Percentiles rank a stretch among this genome's conserved stretches.
Evolutionary conservation across 73 alveolate species (phyloP).

Genomic region (Symbiodinium natans): DNA sequence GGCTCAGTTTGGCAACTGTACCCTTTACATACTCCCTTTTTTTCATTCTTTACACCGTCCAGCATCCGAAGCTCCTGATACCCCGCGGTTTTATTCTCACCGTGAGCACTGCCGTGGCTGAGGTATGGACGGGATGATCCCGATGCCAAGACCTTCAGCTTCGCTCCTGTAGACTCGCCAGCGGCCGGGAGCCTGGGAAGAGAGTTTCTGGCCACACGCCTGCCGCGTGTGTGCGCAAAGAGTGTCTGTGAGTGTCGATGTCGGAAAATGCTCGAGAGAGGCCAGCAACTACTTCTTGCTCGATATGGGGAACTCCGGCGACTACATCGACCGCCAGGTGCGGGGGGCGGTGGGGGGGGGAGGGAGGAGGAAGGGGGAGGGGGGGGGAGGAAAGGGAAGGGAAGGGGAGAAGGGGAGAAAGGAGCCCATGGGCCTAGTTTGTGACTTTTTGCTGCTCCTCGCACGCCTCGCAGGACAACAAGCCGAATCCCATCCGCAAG

Average conservation of each 20-base stretch:
- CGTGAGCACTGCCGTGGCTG: no score
- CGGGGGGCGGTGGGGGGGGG: no score
- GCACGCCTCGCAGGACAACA: constrained; percentile 71
- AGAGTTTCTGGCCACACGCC: background rate
- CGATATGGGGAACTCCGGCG: constrained; percentile 82
- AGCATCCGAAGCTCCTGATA: no score
- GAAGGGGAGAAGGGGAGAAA: background rate
- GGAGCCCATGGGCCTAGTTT: background rate
- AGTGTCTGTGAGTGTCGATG: background rate
- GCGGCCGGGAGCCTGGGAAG: background rate
- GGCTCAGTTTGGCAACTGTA: no score
- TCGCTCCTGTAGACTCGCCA: constrained; percentile 85
- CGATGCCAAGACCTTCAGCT: constrained; percentile 87
- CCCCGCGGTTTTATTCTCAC: no score
- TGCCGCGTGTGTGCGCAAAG: background rate
- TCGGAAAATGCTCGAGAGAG: background rate
- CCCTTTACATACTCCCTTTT: no score
- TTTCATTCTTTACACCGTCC: no score
- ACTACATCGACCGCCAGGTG: constrained; percentile 92
- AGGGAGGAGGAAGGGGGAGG: no score
- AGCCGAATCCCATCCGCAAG: constrained; percentile 93
- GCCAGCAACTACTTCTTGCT: constrained; percentile 87
- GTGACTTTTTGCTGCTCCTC: background rate
- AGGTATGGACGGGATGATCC: constrained; percentile 93
- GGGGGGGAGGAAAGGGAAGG: background rate